A percentile compares a stretch with the other conserved stretches of the same genome.
These are phyloP conservation scores for Ophiostoma sp. DNA, from an alignment of 2,329 filamentous ascomycete species.

Conservation along the genomic window DNA sequence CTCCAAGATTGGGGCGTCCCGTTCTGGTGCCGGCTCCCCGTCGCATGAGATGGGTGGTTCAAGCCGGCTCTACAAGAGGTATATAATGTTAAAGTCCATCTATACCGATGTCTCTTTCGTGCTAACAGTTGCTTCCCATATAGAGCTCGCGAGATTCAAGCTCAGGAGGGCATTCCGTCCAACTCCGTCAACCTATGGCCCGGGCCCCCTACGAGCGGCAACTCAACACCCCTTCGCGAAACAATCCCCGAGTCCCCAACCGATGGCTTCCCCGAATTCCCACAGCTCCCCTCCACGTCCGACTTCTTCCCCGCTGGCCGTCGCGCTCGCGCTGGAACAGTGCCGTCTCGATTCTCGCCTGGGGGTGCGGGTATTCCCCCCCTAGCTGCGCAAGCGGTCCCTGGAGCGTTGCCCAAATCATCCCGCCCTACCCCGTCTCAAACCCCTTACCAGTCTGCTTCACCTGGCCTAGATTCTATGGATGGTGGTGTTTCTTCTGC, in stretches of 20 bases:
- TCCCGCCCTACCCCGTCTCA: constrained; percentile 80
- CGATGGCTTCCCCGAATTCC: constrained; percentile 90
- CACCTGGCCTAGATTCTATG: constrained; percentile 47
- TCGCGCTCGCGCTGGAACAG: constrained; percentile 83
- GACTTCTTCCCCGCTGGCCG: constrained; percentile 62
- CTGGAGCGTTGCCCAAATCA: constrained; percentile 57
- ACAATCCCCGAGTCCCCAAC: constrained; percentile 96
- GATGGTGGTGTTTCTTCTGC: constrained; percentile 29
- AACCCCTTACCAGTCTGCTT: constrained; percentile 73
- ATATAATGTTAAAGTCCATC: constrained; percentile 37
- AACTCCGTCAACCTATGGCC: constrained; percentile 74
- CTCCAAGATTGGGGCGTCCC: constrained; percentile 55
- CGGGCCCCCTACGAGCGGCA: constrained; percentile 91
- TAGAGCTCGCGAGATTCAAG: constrained; percentile 93
- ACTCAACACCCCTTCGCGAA: constrained; percentile 91
- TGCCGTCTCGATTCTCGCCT: constrained; percentile 90
- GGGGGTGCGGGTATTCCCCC: constrained; percentile 60
- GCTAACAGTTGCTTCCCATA: constrained; percentile 2
- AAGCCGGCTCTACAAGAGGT: constrained; percentile 87
- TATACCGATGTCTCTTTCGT: neutral
- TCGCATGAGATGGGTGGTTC: constrained; percentile 79
- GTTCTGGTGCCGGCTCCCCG: constrained; percentile 90
- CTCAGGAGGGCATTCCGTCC: constrained; percentile 78
- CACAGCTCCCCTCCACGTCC: constrained; percentile 62
- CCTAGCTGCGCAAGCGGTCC: constrained; percentile 49